Evolutionary conservation across 768 basidiomycete genomes (phyloP).

Genomic region (Lentinula detonsa): DNA sequence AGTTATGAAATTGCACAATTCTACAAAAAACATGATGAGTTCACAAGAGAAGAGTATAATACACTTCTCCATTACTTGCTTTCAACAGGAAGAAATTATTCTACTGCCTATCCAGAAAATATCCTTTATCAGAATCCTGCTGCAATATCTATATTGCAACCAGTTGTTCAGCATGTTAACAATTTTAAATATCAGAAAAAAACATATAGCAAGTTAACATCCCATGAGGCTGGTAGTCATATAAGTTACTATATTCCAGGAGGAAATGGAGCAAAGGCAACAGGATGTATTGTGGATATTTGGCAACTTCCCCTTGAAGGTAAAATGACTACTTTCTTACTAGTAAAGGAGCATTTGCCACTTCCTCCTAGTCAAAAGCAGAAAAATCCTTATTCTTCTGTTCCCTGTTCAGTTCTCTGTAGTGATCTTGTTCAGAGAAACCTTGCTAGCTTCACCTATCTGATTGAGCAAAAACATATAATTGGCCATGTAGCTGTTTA

Average conservation of each 20-base stretch:
- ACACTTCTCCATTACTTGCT: background rate
- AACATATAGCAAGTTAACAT: background rate
- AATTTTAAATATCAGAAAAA: background rate
- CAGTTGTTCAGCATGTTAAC: background rate
- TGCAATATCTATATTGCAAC: background rate
- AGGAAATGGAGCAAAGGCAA: background rate
- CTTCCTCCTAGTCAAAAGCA: background rate
- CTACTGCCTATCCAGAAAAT: background rate
- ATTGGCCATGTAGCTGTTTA: background rate
- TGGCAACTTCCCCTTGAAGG: background rate
- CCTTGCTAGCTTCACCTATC: background rate
- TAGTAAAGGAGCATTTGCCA: background rate
- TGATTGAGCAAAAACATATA: background rate
- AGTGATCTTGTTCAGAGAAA: background rate
- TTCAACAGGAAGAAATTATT: background rate
- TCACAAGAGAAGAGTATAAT: background rate
- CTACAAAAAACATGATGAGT: background rate
- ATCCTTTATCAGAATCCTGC: background rate
- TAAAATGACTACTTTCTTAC: background rate
- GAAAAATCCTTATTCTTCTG: background rate
- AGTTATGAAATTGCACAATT: background rate
- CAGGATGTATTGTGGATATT: background rate
- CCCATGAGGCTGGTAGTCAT: conserved; percentile 2
- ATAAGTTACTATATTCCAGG: background rate
- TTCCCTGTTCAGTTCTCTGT: background rate